Base-by-base conservation (phyloP, 2,329 filamentous ascomycete genomes). In the Apiospora koreana region DNA sequence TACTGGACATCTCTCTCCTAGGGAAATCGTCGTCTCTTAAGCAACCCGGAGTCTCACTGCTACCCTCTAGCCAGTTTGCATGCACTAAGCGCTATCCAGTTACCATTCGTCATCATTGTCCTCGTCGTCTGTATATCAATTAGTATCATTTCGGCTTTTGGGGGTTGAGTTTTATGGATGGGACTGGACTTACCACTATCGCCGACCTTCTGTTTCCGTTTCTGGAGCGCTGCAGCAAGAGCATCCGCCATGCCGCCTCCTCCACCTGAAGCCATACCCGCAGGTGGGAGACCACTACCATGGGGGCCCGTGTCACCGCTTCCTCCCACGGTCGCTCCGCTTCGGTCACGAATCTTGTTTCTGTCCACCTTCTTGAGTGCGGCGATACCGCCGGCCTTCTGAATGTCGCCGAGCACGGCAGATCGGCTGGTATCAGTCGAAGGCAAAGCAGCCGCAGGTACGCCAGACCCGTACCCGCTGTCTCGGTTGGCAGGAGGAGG, bases 191-290 rank as follows among this genome's bases (percentile, higher is more conserved):
- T 89, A 98, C 95, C 95, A 86, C 94, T 97, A 80, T 93, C 92
- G 83, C 93, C 94, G 80, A 98, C 95, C 86, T 97, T 97, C 81
- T 94, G 90, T 86, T 98, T 98, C 81, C 95, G 88, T 83, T 93
- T 93, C 78, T 92, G 89, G 76, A 95, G 82, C 70, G 92, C 93
- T 71, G 90, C 92, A 71, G 93, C 93, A 75, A 97, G 83, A 65
- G 94, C 95, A 83, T 92, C 94, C 28, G 94, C 94, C 87, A 98
- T 89, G 45, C 89, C 91, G 69, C 90, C 89, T 14, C 88, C 87
- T 58, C 86, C 86, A 67, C 83, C 80, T 66, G 85, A 79, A n/a
- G 84, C 80, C 58, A 86, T 80, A 31, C 87, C 87, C 64, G 87
- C 82, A 10, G 88, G 82, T 69, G 88, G 83, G 71, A 86, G 75